Conservation (phyloP, 2,329 filamentous ascomycete genomes). For the Fusarium tricinctum region DNA sequence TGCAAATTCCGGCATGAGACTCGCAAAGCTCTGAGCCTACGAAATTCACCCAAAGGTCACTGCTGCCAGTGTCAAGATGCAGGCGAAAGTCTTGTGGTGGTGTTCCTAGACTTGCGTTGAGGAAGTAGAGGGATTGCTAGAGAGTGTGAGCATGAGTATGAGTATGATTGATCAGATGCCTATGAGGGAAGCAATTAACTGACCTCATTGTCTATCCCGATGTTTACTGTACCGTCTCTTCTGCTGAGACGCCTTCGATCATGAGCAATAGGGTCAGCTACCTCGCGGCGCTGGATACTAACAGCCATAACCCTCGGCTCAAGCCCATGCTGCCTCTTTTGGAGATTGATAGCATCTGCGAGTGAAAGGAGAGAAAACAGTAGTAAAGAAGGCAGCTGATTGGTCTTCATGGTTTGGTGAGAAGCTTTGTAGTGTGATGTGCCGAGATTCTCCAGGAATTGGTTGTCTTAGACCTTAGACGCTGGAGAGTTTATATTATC, state of each 20-base stretch:
- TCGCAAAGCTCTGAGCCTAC: slow-evolving; percentile 72
- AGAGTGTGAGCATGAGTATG: slow-evolving; percentile 10
- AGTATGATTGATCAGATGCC: background rate
- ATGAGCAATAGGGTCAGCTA: slow-evolving; percentile 59
- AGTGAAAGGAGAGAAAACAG: slow-evolving; percentile 47
- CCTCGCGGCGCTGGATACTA: slow-evolving; percentile 55
- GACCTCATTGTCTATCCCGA: slow-evolving; percentile 70
- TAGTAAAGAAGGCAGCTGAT: slow-evolving; percentile 46
- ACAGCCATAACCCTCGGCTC: slow-evolving; percentile 62
- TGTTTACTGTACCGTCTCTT: slow-evolving; percentile 59
- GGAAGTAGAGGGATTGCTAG: slow-evolving; percentile 73
- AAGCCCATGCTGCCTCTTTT: slow-evolving; percentile 49
- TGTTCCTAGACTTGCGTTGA: slow-evolving; percentile 74
- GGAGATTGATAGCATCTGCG: slow-evolving; percentile 49
- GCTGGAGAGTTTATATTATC: background rate
- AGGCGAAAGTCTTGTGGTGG: slow-evolving; percentile 70
- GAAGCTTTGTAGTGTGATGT: slow-evolving; percentile 3
- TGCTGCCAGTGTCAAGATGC: slow-evolving; percentile 77
- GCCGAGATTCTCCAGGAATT: background rate
- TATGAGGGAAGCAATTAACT: slow-evolving; percentile 28
- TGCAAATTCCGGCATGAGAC: slow-evolving; percentile 65
- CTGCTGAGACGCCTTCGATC: slow-evolving; percentile 60
- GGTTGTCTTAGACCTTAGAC: too few species aligned
- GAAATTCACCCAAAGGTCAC: slow-evolving; percentile 79
- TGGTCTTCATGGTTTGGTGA: slow-evolving; percentile 55